phyloP scores from a whole-genome alignment of 495 filamentous ascomycete species.

The Hypoxylon trugodes region DNA sequence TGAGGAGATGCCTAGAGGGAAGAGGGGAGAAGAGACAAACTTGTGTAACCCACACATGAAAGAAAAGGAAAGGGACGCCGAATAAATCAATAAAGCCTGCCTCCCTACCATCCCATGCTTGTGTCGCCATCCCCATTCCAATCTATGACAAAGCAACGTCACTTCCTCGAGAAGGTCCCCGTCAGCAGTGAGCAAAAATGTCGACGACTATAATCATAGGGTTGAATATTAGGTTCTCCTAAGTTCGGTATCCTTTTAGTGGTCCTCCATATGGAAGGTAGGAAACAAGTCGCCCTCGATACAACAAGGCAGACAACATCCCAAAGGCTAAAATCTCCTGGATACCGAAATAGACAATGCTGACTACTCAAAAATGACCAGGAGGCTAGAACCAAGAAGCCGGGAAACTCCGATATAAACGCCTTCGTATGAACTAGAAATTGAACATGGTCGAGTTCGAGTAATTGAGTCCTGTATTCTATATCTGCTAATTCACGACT shows the following conservation, averaged over 20 bases:
- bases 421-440: conserved; percentile 9
- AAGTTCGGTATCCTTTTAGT: no score
- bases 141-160: conserved; percentile 5
- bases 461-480: neutral
- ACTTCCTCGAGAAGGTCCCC: neutral
- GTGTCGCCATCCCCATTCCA: conserved; percentile 7
- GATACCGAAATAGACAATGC: neutral
- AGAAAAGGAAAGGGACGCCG: neutral
- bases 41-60: neutral
- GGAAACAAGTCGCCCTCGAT: no score
- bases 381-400: neutral
- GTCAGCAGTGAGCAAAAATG: neutral
- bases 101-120: neutral
- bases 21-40: neutral
- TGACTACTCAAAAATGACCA: neutral
- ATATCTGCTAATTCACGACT: no score
- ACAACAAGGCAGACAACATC: neutral
- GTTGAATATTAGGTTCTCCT: no score
- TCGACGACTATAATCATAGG: no score
- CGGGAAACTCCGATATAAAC: neutral
- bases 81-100: neutral
- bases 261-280: no score
- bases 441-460: conserved; percentile 10
- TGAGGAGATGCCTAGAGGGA: neutral
- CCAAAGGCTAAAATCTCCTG: neutral